Evolutionary conservation across 129 eudicot genomes (phyloP).

Genomic region (Helianthus annuus): HanXRQr2.0-SUNRISE NC_035448.2:163134097-163134596

Average conservation of each 20-base stretch:
- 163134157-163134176: background rate
- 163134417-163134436: background rate
- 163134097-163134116: background rate
- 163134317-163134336: too few species aligned
- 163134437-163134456: background rate
- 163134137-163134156: background rate
- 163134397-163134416: background rate
- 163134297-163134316: too few species aligned
- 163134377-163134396: too few species aligned
- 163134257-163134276: background rate
- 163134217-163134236: constrained; percentile 16
- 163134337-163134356: too few species aligned
- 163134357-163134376: too few species aligned
- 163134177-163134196: constrained; percentile 9
- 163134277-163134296: too few species aligned
- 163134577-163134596: background rate
- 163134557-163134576: background rate
- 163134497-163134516: too few species aligned
- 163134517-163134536: background rate
- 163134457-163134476: background rate
- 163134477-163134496: too few species aligned
- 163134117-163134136: background rate
- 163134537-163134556: background rate
- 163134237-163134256: background rate
- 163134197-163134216: background rate